A percentile compares a stretch with the other conserved stretches of the same genome.
These are phyloP conservation scores for Leucogyrophana mollusca DNA, from an alignment of 768 basidiomycete genomes.

Conservation along the genomic window DNA sequence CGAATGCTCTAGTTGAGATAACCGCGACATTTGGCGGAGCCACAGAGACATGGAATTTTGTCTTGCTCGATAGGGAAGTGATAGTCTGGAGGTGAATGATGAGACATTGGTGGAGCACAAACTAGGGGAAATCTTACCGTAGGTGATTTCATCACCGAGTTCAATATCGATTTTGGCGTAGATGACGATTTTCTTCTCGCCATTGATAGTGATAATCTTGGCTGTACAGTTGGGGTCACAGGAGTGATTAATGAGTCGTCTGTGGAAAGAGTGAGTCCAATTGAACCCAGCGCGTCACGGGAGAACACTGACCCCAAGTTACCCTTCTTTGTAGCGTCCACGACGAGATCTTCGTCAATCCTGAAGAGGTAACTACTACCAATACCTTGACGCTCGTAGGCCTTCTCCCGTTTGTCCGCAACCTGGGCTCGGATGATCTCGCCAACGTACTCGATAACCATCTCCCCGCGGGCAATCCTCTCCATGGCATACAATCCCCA, in stretches of 20 bases:
- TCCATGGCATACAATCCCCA: conserved; percentile 99
- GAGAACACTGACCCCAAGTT: conserved; percentile 82
- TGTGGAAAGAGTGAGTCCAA: conserved; percentile 29
- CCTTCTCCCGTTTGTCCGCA: conserved; percentile 95
- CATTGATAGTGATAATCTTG: conserved; percentile 87
- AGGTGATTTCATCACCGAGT: conserved; percentile 96
- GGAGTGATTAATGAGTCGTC: conserved; percentile 97
- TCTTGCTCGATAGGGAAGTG: conserved; percentile 99
- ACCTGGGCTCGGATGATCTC: conserved; percentile 95
- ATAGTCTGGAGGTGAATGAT: conserved; percentile 66
- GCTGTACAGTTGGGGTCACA: conserved; percentile 94
- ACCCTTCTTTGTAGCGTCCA: conserved; percentile 99
- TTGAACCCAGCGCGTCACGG: conserved; percentile 9
- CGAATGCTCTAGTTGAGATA: conserved; percentile 79
- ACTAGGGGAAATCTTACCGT: conserved; percentile 59
- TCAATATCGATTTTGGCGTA: conserved; percentile 97
- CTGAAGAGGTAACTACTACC: conserved; percentile 97
- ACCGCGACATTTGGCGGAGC: conserved; percentile 88
- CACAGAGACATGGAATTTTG: conserved; percentile 92
- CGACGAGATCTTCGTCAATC: conserved; percentile 96
- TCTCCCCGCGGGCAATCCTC: conserved; percentile 88
- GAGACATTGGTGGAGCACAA: neutral
- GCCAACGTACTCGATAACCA: conserved; percentile 99
- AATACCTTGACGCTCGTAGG: conserved; percentile 95
- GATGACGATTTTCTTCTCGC: conserved; percentile 98